A percentile compares a stretch with the other conserved stretches of the same genome.
Conservation (phyloP, 352 stramenopile species). For the Pythium dissimile region DNA sequence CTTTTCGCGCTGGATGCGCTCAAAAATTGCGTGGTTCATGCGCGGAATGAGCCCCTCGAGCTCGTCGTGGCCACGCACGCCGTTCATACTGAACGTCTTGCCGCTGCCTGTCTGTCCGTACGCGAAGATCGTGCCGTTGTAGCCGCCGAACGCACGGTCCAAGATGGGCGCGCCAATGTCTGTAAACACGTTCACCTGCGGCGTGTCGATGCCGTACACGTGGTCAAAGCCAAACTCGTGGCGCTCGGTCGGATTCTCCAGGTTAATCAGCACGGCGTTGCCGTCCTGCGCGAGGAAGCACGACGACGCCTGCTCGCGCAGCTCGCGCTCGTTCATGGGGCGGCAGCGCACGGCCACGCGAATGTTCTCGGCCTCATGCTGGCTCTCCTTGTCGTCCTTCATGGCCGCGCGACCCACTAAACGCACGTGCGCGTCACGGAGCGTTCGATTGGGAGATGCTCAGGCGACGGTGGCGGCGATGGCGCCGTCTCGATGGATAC, state of each 20-base stretch:
- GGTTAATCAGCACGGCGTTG: conserved; percentile 77
- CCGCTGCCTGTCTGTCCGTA: conserved; percentile 86
- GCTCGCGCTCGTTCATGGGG: conserved; percentile 89
- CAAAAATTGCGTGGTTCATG: conserved; percentile 90
- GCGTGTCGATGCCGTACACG: conserved; percentile 79
- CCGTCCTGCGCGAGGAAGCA: conserved; percentile 72
- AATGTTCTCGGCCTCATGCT: conserved; percentile 87
- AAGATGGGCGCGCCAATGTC: conserved; percentile 80
- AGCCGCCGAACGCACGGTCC: conserved; percentile 78
- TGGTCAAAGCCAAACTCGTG: conserved; percentile 89
- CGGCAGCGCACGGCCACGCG: conserved; percentile 89
- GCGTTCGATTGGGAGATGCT: not conserved
- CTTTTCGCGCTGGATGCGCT: conserved; percentile 66
- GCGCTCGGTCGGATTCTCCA: conserved; percentile 74
- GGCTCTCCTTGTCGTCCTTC: conserved; percentile 55
- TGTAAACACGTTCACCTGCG: conserved; percentile 69
- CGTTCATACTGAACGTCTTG: conserved; percentile 89
- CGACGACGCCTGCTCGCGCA: conserved; percentile 63
- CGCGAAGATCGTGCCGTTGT: conserved; percentile 90
- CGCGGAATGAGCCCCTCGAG: conserved; percentile 89
- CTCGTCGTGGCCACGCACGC: conserved; percentile 49
- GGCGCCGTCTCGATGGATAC: too few species aligned
- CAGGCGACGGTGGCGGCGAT: not conserved
- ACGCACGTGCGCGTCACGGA: not conserved
- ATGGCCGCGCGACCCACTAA: conserved; percentile 23